Base-by-base conservation (phyloP, 139 green algal species). In the Yamagishiella unicocca region DNA sequence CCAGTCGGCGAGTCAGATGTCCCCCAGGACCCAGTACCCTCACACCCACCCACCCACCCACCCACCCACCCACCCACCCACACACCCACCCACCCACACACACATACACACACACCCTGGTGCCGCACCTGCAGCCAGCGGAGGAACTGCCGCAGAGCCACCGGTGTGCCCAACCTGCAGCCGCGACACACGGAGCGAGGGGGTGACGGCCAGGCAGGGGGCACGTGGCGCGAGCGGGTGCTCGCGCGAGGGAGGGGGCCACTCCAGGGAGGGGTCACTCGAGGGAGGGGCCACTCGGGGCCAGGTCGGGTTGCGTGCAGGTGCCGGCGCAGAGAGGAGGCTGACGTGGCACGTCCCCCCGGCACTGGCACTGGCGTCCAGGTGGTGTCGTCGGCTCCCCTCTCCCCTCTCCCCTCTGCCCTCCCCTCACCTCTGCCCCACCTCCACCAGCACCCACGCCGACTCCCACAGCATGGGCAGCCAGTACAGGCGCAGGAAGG, bases 91-190 rank as follows among this genome's bases (percentile, higher is more conserved):
- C 73, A 43, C 45, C 2, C 66, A 42, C 10, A 31, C 10, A 2
- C 31, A 14, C 66, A 31, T n/a, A 17, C 66, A 3, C 40, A 38
- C 2, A 4, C 70, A 0, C 70, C 40, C 2, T 0, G 38, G 24
- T 75, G 85, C 54, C 86, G 73, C 40, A 71, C 77, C 37, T 89
- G 78, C 27, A 98, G 79, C 94, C 93, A 98, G 6, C 45, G 42
- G 22, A 98, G 85, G 54, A 97, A 95, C 77, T 94, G 64, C 5
- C 95, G 92, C 88, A 98, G 90, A 8, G 95, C 82, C 43, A 98
- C 68, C 6, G 95, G 95, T 0, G 87, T 87, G 1, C 82, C 58
- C 53, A 98, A 64, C 86, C 95, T 96, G 89, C 25, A 35, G 73
- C 62, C 10, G 4, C 4, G n/a, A n/a, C n/a, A n/a, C n/a, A n/a